Evolutionary conservation across 108 stramenopile species (phyloP), one percentile per base, ranked within the genome.

Genomic region (Cylindrotheca closterium): DNA sequence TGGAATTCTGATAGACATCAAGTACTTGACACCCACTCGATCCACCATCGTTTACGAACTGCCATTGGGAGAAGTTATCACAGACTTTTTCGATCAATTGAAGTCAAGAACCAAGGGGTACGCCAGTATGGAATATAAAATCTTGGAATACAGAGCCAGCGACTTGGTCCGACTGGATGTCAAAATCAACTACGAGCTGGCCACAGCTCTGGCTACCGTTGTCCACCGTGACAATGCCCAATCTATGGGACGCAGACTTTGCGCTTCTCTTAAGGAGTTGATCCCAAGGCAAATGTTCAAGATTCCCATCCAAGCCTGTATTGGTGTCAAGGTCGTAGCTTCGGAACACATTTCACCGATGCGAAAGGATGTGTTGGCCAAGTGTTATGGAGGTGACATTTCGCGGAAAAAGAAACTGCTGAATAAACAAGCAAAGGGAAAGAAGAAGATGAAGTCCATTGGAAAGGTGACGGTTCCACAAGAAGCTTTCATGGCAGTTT

Each of bases 221-320:
- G 93, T 95, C 7, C 98, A 98, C 69, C 75, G 87, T 0, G 95
- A 96, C 63, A 84, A 85, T 46, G 97, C 98, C 22, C 86, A 97
- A 66, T 49, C 61, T 10, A 69, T 94, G 5, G 90, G 95, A 33
- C 76, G 96, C 33, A 54, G 70, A 27, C 79, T 99, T 19, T 87
- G 88, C 15, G 80, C 80, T 2, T 83, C 85, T 47, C 86, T 99
- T 18, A 96, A 97, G 79, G 85, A 97, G 59, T 56, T 90, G 45
- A 98, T 99, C 60, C 96, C 97, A 12, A 84, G 98, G 4, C 98
- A 98, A 74, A 94, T 98, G 92, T 99, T 99, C 80, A 94, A 96
- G 71, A 91, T 99, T n/a, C 96, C 97, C 17, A 98, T 99, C 57
- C 99, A 99, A 46, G 74, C 79, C 5, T 81, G 79, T 51, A 72